Conservation (phyloP, 352 stramenopile genomes). For the Globisporangium iwayamae region DNA sequence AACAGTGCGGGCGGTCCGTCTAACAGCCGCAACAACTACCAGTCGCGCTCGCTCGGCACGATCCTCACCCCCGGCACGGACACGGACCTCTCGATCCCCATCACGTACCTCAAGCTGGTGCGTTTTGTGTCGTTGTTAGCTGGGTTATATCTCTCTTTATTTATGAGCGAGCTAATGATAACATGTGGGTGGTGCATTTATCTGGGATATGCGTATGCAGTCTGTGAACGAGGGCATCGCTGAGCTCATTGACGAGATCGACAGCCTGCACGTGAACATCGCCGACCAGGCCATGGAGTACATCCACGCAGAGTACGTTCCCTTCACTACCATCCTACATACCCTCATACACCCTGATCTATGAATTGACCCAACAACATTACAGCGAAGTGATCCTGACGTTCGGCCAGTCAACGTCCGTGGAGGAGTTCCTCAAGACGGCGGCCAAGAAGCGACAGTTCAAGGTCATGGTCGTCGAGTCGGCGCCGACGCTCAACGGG, state of each 20-base stretch:
- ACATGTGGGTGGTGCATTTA: not conserved
- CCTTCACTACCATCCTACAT: not conserved
- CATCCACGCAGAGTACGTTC: conserved; percentile 92
- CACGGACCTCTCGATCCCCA: conserved; percentile 78
- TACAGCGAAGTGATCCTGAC: conserved; percentile 93
- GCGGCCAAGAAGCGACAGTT: conserved; percentile 93
- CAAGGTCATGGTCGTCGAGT: conserved; percentile 94
- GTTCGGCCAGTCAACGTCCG: conserved; percentile 90
- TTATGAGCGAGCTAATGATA: not conserved
- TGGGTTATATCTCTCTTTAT: too few species aligned
- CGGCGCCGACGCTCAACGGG: conserved; percentile 90
- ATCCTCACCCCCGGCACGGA: conserved; percentile 80
- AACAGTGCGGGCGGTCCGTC: not conserved
- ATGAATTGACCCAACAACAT: not conserved
- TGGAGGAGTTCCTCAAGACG: conserved; percentile 89
- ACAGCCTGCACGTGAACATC: conserved; percentile 95
- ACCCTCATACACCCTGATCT: not conserved
- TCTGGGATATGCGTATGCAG: conserved; percentile 36
- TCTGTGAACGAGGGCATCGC: conserved; percentile 94
- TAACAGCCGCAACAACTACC: conserved; percentile 47
- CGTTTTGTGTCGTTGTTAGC: conserved; percentile 4
- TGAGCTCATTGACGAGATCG: conserved; percentile 94
- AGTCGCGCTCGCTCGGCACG: conserved; percentile 68
- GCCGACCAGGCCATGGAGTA: conserved; percentile 95
- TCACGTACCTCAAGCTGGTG: conserved; percentile 78